Base-by-base conservation (phyloP, 192 early-diverging fungal species). In the Phlyctochytrium planicorne region DNA sequence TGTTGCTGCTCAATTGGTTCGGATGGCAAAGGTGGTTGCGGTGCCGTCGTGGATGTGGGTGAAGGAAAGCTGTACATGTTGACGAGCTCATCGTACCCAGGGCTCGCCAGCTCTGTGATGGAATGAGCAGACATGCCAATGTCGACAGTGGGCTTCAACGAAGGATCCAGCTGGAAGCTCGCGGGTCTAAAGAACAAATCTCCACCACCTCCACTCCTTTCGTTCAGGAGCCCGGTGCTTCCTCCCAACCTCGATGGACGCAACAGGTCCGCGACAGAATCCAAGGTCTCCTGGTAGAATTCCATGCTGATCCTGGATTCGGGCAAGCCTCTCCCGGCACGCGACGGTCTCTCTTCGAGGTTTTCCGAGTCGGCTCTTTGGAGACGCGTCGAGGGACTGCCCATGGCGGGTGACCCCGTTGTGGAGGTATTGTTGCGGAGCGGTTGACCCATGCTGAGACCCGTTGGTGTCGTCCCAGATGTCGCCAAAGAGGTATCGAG, bases 121-220 rank as follows among this genome's bases (percentile, higher is more conserved):
- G 55, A 57, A n/a, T n/a, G 10, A n/a, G 40, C n/a, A 47, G 10
- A 6, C 6, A 47, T 47, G 20, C 40, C 40, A 14, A 47, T 14
- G 20, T 47, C 16, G 12, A 50, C n/a, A 12, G 16, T 6, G 10
- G 55, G 55, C 27, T 57, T 57, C 27, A 57, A 29, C 14, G 55
- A 57, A 14, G 55, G 55, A 25, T 57, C 55, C 10, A 57, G 55
- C 27, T 57, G 55, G 25, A 57, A 57, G 55, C 55, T 57, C 55
- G 55, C 55, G 16, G 55, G 55, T 29, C 55, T 12, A 27, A 57
- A 57, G 55, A 57, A 57, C 14, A 57, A 27, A 29, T 29, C 55
- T 10, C 55, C 25, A 24, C 55, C 55, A 57, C 55, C 25, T 20
- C 55, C 55, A n/a, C n/a, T n/a, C n/a, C n/a, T n/a, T n/a, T n/a